phyloP scores from a whole-genome alignment of 345 rosid species.

The Clausena lansium region DNA sequence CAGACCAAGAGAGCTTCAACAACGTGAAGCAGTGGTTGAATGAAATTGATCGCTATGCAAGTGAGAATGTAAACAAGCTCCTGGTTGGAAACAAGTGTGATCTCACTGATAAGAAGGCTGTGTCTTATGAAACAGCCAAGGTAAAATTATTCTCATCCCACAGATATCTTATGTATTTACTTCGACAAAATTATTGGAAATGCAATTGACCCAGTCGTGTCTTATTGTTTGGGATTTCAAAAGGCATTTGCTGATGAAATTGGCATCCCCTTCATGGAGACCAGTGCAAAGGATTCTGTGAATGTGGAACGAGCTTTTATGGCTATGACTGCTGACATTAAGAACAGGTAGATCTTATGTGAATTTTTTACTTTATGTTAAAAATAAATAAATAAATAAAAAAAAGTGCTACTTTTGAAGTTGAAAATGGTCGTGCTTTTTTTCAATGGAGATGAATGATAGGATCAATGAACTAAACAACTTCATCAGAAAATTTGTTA shows the following conservation, averaged over 20 bases:
- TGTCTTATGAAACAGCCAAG: slow-evolving; percentile 76
- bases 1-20: slow-evolving; percentile 80
- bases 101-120: slow-evolving; percentile 63
- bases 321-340: slow-evolving; percentile 81
- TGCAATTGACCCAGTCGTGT: not conserved
- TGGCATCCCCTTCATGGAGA: slow-evolving; percentile 80
- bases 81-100: slow-evolving; percentile 73
- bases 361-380: not conserved
- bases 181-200: not conserved
- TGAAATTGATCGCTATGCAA: slow-evolving; percentile 76
- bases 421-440: not conserved
- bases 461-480: not conserved
- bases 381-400: no score
- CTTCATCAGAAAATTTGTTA: not conserved
- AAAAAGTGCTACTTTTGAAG: not conserved
- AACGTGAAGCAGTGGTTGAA: slow-evolving; percentile 75
- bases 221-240: slow-evolving; percentile 6
- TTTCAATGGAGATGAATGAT: not conserved
- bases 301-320: slow-evolving; percentile 77
- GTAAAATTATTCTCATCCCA: slow-evolving; percentile 26
- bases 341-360: slow-evolving; percentile 54
- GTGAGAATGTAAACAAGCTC: slow-evolving; percentile 76
- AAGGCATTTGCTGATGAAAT: slow-evolving; percentile 78
- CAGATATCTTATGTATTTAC: not conserved
- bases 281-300: slow-evolving; percentile 72